phyloP scores from a whole-genome alignment of 2,329 filamentous ascomycete species.

The Mollisiaceae sp. region DNA sequence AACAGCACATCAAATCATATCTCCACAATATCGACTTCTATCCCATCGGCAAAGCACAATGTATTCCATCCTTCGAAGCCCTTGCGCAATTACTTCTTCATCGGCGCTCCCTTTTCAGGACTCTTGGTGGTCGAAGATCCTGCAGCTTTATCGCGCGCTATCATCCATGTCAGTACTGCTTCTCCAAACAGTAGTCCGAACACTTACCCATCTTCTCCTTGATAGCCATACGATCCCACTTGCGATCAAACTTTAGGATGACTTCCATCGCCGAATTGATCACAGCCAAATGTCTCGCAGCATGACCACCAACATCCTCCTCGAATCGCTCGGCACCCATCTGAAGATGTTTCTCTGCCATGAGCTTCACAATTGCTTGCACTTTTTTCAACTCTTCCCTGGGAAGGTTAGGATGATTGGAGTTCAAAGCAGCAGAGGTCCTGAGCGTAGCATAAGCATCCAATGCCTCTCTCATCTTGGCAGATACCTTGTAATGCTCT shows the following conservation, averaged over 20 bases:
- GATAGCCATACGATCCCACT: background rate
- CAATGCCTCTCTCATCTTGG: background rate
- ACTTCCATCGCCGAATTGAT: background rate
- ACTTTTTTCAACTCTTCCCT: background rate
- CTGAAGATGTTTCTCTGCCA: background rate
- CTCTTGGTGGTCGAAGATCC: background rate
- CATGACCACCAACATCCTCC: conserved; percentile 1
- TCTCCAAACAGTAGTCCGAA: background rate
- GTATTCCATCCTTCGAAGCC: background rate
- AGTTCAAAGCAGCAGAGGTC: background rate
- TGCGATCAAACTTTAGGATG: conserved; percentile 3
- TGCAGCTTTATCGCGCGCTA: background rate
- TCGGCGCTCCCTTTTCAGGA: background rate
- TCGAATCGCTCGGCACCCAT: background rate
- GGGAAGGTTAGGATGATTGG: background rate
- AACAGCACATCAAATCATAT: background rate
- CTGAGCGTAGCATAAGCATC: background rate
- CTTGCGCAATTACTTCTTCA: background rate
- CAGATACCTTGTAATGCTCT: background rate
- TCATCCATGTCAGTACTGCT: background rate
- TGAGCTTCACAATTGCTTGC: background rate
- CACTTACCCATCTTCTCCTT: conserved; percentile 3
- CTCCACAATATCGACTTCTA: background rate
- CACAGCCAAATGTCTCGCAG: background rate
- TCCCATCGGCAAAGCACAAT: background rate